Percentiles rank a stretch among this genome's conserved stretches.
Evolutionary conservation across 1,139 yeast genomes (phyloP).

Genomic region (Komagataea norvegica): DNA sequence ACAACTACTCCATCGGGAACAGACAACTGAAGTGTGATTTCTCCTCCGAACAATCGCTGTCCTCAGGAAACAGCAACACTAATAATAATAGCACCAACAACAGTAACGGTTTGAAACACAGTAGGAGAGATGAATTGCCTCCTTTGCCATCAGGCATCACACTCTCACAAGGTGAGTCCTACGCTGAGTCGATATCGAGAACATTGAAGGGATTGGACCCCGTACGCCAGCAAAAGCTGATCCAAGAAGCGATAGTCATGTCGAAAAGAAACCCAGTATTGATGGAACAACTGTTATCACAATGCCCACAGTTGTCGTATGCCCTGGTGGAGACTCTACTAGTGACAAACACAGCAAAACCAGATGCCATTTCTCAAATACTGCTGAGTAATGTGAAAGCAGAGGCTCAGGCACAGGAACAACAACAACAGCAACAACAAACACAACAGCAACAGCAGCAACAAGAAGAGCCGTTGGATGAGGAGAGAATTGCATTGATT

Average conservation of each 20-base stretch:
- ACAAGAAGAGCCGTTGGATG: slow-evolving; percentile 35
- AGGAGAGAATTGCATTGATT: slow-evolving; percentile 49
- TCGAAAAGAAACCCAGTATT: slow-evolving; percentile 56
- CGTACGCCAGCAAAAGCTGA: slow-evolving; percentile 47
- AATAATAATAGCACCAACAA: slow-evolving; percentile 2
- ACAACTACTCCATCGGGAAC: slow-evolving; percentile 72
- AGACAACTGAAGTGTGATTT: slow-evolving; percentile 72
- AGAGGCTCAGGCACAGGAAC: slow-evolving; percentile 5
- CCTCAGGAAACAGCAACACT: slow-evolving; percentile 7
- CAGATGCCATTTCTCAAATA: slow-evolving; percentile 30
- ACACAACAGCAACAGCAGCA: slow-evolving; percentile 11
- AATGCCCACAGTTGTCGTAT: slow-evolving; percentile 75
- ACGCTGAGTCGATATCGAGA: slow-evolving; percentile 57
- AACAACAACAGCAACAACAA: slow-evolving; percentile 5
- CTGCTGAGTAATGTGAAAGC: slow-evolving; percentile 16
- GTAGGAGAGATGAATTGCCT: slow-evolving; percentile 28
- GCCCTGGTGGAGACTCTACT: slow-evolving; percentile 77
- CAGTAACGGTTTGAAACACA: slow-evolving; percentile 15
- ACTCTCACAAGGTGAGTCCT: slow-evolving; percentile 43
- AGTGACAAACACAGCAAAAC: slow-evolving; percentile 34
- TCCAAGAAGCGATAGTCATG: slow-evolving; percentile 63
- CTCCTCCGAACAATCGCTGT: slow-evolving; percentile 40
- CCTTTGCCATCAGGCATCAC: slow-evolving; percentile 45
- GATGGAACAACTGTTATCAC: slow-evolving; percentile 57
- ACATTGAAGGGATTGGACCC: slow-evolving; percentile 56